Base-by-base conservation (phyloP, 1,139 yeast species). In the Pichia cactophila region DNA sequence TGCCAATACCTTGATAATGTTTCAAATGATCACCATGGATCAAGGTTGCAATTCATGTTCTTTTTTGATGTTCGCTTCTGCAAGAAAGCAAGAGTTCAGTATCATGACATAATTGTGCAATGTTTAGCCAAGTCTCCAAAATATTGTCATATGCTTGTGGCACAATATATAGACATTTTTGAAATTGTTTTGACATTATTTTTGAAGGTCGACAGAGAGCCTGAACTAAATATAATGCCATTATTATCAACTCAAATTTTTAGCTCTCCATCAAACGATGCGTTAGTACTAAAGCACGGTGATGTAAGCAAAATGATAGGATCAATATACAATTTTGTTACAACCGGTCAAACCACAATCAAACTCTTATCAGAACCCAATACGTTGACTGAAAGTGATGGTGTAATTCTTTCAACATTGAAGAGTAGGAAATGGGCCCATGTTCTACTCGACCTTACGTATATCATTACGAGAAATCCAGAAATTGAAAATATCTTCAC, bases 381-480 rank as follows among this genome's bases (percentile, higher is more conserved):
- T 17, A 33, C 26, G 16, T 16, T 16, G 2, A 71, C 67, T 50
- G 66, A 71, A 29, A 63, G 71, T 12, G 75, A 71, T 53, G 77
- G 68, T 33, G 66, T 75, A 26, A 68, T 73, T 0, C 65, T 75
- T 54, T 63, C 67, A 33, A 72, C 84, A 53, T 73, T 89, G 57
- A 84, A 83, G 55, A 88, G 86, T 60, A 72, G 96, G 55, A 74
- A 90, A 55, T 83, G 94, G 76, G 87, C 92, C 23, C 95, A 88
- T 58, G 75, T 88, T 2, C 84, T 90, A 60, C 83, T 85, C 54
- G 98, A 92, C 64, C 71, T 89, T 50, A 87, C 92, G 41, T 86
- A 86, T 58, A 74, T 89, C 31, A 68, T 90, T 51, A 80, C 85
- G 48, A 74, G 95, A 53, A 86, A 86, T 50, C 75, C 79, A 12